Percentiles rank a stretch among this genome's conserved stretches.
phyloP scores from a whole-genome alignment of 1,284 basidiomycete species.

The Flammula alnicola region DNA sequence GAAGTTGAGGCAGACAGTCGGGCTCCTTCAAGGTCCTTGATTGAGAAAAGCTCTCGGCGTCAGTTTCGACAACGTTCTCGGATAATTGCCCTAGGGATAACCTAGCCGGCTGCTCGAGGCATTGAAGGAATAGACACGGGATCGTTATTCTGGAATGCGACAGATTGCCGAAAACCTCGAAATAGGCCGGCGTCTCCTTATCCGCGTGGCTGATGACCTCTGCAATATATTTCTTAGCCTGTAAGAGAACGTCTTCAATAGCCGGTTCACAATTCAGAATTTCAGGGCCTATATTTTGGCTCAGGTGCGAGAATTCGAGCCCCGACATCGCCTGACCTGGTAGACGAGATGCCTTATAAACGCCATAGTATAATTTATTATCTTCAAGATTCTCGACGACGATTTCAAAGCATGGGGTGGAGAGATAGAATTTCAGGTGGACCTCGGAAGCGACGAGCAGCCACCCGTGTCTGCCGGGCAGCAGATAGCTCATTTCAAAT shows the following conservation, averaged over 20 bases:
- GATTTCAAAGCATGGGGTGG: not conserved
- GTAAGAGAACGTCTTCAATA: not conserved
- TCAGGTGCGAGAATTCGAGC: conserved; percentile 10
- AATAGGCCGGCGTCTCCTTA: not conserved
- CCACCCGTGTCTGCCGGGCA: no score
- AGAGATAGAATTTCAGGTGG: not conserved
- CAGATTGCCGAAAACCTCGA: conserved; percentile 1
- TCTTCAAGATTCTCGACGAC: conserved; percentile 1
- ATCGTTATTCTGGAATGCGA: not conserved
- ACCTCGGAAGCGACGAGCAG: no score
- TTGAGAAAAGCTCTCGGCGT: no score
- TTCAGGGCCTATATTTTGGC: not conserved
- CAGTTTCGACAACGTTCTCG: not conserved
- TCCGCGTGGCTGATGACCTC: not conserved
- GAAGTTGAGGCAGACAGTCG: no score
- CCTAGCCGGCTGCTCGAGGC: not conserved
- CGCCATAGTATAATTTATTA: no score
- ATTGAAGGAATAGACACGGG: conserved; percentile 7
- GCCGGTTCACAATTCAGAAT: not conserved
- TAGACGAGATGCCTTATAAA: conserved; percentile 2
- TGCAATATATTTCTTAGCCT: not conserved
- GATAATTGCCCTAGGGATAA: not conserved
- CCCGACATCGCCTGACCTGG: conserved; percentile 7
- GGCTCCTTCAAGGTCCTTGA: no score
- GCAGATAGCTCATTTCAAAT: no score